These are phyloP conservation scores for Bryopsis sp. DNA, from an alignment of 139 green algal species.

Conservation along the genomic window DNA sequence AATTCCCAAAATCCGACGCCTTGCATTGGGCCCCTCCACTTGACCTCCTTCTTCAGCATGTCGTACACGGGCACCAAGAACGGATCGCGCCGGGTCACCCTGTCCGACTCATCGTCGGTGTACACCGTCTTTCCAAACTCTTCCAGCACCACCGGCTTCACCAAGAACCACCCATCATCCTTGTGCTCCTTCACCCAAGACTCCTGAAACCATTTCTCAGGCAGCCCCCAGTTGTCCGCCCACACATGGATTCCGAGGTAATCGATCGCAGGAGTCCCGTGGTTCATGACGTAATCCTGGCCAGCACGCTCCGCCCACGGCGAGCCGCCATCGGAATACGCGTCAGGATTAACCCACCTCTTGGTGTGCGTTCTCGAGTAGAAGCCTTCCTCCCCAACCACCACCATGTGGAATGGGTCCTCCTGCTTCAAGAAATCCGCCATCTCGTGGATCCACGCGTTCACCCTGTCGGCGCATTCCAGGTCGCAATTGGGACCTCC, in stretches of 20 bases:
- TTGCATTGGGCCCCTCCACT: background rate
- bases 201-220: background rate
- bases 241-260: constrained; percentile 48
- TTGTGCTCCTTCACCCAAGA: background rate
- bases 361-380: background rate
- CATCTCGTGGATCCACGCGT: constrained; percentile 38
- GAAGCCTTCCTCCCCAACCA: constrained; percentile 36
- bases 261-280: constrained; percentile 32
- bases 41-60: no score
- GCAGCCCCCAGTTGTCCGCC: constrained; percentile 51
- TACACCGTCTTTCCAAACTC: background rate
- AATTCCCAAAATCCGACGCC: constrained; percentile 4
- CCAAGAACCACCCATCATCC: background rate
- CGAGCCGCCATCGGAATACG: background rate
- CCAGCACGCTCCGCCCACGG: constrained; percentile 31
- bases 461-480: background rate
- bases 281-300: constrained; percentile 41
- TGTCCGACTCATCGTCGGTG: background rate
- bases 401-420: constrained; percentile 36
- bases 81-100: background rate
- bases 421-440: constrained; percentile 32
- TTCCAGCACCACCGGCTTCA: background rate
- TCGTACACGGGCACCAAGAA: background rate
- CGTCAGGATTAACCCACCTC: background rate
- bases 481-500: background rate